A percentile compares a stretch with the other conserved stretches of the same genome.
Conservation (phyloP, 768 basidiomycete species). For the Tricholoma sp. region DNA sequence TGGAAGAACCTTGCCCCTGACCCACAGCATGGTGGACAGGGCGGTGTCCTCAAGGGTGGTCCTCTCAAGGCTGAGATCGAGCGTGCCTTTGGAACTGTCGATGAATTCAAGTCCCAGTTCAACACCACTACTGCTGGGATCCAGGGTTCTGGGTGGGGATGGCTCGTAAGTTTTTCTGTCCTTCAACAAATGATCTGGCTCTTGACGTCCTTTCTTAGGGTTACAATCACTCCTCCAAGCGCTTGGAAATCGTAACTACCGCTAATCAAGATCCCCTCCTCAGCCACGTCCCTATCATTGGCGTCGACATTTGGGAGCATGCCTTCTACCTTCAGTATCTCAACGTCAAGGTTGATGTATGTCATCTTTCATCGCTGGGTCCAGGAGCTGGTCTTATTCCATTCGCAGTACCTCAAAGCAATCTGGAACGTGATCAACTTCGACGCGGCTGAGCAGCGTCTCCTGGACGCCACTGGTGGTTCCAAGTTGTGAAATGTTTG, state of each 20-base stretch:
- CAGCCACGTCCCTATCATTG: slow-evolving; percentile 73
- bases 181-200: not conserved
- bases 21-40: slow-evolving; percentile 42
- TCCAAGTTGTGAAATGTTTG: slow-evolving; percentile 18
- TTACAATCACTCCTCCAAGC: slow-evolving; percentile 55
- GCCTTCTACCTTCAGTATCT: slow-evolving; percentile 96
- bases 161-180: slow-evolving; percentile 63
- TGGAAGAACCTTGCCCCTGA: slow-evolving; percentile 89
- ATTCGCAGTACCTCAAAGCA: slow-evolving; percentile 69
- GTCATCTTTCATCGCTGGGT: slow-evolving; percentile 24
- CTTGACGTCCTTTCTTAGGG: slow-evolving; percentile 42
- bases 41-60: slow-evolving; percentile 56
- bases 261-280: slow-evolving; percentile 94
- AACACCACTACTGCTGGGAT: slow-evolving; percentile 82
- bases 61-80: slow-evolving; percentile 63
- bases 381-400: not conserved
- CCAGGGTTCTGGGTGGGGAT: slow-evolving; percentile 95
- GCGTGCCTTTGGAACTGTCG: slow-evolving; percentile 61
- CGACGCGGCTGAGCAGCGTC: slow-evolving; percentile 67
- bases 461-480: slow-evolving; percentile 20
- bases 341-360: slow-evolving; percentile 89
- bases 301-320: slow-evolving; percentile 95
- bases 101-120: slow-evolving; percentile 72
- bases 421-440: slow-evolving; percentile 93
- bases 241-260: slow-evolving; percentile 86